Base-by-base conservation (phyloP, 202 grass and related monocot species). In the Digitaria exilis region DNA sequence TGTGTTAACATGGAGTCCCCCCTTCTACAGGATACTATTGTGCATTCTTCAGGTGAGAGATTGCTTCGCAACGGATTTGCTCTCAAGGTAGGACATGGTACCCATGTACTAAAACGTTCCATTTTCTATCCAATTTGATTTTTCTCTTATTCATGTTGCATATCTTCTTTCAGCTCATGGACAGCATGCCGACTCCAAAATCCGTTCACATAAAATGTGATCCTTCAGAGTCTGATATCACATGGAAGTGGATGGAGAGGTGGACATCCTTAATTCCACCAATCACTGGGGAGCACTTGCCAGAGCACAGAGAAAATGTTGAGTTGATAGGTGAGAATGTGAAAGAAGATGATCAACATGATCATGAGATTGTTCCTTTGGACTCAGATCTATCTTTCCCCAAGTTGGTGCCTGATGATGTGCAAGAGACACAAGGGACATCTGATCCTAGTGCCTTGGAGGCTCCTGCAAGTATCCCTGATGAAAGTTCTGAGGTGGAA, bases 231-330 rank as follows among this genome's bases (percentile, higher is more conserved):
- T 84, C 85, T 85, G 89, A 99, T 95, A 69, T 66, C 45, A 84
- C 84, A 81, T 99, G 96, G 93, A 65, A 96, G 73, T 99, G 96
- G 96, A 88, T 99, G 89, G 89, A 96, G 75, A 99, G 89, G 84
- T 99, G 96, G 96, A 90, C 84, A 80, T 28, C 84, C 79, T 84
- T 91, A 41, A 60, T 90, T 71, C 85, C 72, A 25, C 49, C 85
- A 60, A 57, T 25, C 42, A 80, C 68, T 65, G 59, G 8, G 16
- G 79, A 48, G 21, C 51, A 69, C 25, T 69, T 85, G 78, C 46
- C 45, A 30, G 61, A 83, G 69, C 75, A 79, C 54, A 76, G 75
- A 68, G 89, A 90, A 87, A 88, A 71, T 76, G 59, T 37, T 71
- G 88, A 83, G 59, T 61, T 75, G 25, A 54, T 80, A 8, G 75